Percentiles rank a stretch among this genome's conserved stretches.
phyloP scores from a whole-genome alignment of 2,329 filamentous ascomycete species.

The Parascedosporium putredinis region DNA sequence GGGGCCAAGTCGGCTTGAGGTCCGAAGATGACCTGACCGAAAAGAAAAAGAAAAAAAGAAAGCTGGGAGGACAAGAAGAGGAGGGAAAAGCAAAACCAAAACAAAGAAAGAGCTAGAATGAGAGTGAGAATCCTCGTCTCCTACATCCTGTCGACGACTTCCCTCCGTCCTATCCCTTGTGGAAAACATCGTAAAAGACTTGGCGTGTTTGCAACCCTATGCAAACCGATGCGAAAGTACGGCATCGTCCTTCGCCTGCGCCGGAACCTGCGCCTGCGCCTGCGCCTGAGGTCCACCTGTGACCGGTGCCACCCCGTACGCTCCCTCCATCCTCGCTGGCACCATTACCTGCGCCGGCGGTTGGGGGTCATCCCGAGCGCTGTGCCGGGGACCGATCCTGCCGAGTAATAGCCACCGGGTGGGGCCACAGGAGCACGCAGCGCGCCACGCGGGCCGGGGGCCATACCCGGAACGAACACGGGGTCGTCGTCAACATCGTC shows the following conservation, averaged over 20 bases:
- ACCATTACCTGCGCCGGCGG: not conserved
- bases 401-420: not conserved
- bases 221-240: not conserved
- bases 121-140: no score
- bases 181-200: not conserved
- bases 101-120: no score
- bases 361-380: not conserved
- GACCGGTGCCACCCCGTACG: not conserved
- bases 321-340: not conserved
- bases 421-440: not conserved
- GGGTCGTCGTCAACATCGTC: not conserved
- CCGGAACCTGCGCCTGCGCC: not conserved
- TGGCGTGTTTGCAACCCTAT: not conserved
- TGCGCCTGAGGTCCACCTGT: not conserved
- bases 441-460: not conserved
- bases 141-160: no score
- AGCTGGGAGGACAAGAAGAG: no score
- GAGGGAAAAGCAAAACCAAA: no score
- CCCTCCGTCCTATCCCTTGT: no score
- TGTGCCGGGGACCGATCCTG: not conserved
- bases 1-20: no score
- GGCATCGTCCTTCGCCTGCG: not conserved
- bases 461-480: conserved; percentile 1
- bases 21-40: no score
- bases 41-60: no score